Evolutionary conservation across 257 asterid genomes (phyloP).

Genomic region (Knoxia roxburghii): DNA sequence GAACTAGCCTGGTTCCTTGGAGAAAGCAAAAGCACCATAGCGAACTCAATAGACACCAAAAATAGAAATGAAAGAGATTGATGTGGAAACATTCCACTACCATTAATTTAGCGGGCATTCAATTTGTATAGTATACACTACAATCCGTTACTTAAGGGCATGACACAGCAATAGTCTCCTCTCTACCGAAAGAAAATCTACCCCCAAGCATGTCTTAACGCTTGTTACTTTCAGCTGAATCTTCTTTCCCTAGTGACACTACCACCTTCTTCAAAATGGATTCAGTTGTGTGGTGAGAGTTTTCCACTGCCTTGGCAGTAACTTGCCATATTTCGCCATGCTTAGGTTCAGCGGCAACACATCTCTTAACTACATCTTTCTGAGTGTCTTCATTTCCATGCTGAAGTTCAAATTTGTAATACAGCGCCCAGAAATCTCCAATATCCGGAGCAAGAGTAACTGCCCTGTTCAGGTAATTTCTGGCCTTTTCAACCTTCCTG

Average conservation of each 20-base stretch:
- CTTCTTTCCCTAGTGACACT: slow-evolving; percentile 69
- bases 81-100: too few species aligned
- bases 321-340: slow-evolving; percentile 93
- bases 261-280: slow-evolving; percentile 78
- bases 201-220: slow-evolving; percentile 15
- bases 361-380: slow-evolving; percentile 64
- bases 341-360: slow-evolving; percentile 83
- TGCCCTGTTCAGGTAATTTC: slow-evolving; percentile 65
- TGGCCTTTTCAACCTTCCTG: slow-evolving; percentile 75
- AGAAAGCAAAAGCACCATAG: too few species aligned
- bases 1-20: background rate
- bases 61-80: too few species aligned
- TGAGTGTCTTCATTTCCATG: slow-evolving; percentile 65
- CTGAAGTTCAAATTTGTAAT: slow-evolving; percentile 70
- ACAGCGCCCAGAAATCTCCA: slow-evolving; percentile 91
- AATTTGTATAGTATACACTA: too few species aligned
- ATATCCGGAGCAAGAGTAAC: slow-evolving; percentile 77
- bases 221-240: slow-evolving; percentile 50
- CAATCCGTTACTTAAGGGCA: too few species aligned
- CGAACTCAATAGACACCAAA: too few species aligned
- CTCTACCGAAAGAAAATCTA: background rate
- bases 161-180: background rate
- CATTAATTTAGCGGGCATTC: too few species aligned
- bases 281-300: slow-evolving; percentile 82
- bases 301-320: slow-evolving; percentile 79